Percentiles rank a stretch among this genome's conserved stretches.
Conservation (phyloP, 306 rosid genomes). For the Glycine tomentella region DNA sequence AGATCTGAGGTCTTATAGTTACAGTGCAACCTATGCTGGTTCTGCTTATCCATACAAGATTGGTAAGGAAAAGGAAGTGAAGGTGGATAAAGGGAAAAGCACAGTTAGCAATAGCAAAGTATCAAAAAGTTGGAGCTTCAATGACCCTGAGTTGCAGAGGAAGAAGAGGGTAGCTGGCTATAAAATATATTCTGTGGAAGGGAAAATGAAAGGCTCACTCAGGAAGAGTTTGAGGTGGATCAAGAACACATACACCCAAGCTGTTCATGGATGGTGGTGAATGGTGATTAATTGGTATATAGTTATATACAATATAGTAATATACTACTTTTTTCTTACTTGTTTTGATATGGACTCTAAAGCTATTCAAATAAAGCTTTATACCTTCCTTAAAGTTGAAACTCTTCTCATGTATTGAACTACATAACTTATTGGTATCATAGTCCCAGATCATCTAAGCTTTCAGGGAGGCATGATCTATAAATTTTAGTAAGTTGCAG, state of each 20-base stretch:
- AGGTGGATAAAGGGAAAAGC: constrained; percentile 66
- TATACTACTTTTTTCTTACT: background rate
- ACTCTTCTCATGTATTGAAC: background rate
- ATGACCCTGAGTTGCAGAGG: constrained; percentile 90
- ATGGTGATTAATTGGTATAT: constrained; percentile 55
- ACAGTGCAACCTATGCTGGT: constrained; percentile 63
- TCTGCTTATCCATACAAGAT: constrained; percentile 51
- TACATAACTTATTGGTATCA: background rate
- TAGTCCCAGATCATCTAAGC: constrained; percentile 13
- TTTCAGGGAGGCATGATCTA: too few relatives aligned
- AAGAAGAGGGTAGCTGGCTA: constrained; percentile 92
- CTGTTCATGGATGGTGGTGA: constrained; percentile 75
- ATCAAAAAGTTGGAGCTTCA: constrained; percentile 77
- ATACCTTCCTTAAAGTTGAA: background rate
- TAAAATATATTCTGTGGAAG: constrained; percentile 83
- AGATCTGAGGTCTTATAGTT: constrained; percentile 79
- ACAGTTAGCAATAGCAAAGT: constrained; percentile 40
- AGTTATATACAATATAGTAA: background rate
- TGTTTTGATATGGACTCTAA: constrained; percentile 14
- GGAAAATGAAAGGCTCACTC: constrained; percentile 88
- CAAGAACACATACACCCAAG: constrained; percentile 77
- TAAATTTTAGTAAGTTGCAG: background rate
- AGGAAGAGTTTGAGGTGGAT: constrained; percentile 87
- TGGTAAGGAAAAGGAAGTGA: constrained; percentile 53
- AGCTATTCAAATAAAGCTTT: constrained; percentile 5